A percentile compares a stretch with the other conserved stretches of the same genome.
Evolutionary conservation across 225 moss, liverwort and hornwort genomes (phyloP).

Genomic region (Rhytidiadelphus loreus): DNA sequence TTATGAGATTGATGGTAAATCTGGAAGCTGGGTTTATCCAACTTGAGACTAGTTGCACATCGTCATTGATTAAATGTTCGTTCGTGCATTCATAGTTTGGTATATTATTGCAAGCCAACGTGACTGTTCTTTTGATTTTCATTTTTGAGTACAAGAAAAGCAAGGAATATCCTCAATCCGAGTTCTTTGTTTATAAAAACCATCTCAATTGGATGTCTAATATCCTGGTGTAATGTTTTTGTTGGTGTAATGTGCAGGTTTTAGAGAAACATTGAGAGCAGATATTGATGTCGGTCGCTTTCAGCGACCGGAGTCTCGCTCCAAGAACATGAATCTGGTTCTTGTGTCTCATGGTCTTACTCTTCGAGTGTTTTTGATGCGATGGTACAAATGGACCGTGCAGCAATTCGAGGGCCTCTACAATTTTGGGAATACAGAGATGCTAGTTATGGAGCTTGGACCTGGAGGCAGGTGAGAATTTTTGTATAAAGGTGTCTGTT

Average conservation of each 20-base stretch:
- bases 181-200: neutral
- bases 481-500: neutral
- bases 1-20: neutral
- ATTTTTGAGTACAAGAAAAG: neutral
- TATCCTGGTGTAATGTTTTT: neutral
- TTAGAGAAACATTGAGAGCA: slow-evolving; percentile 87
- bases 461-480: slow-evolving; percentile 84
- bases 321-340: slow-evolving; percentile 84
- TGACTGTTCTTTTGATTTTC: neutral
- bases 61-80: neutral
- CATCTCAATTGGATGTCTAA: neutral
- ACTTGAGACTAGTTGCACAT: neutral
- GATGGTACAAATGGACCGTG: slow-evolving; percentile 99
- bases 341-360: slow-evolving; percentile 93
- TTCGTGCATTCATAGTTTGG: neutral
- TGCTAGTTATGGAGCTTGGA: slow-evolving; percentile 96
- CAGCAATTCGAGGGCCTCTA: slow-evolving; percentile 83
- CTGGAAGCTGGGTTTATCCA: neutral
- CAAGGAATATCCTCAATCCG: neutral
- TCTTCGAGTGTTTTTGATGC: slow-evolving; percentile 89
- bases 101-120: neutral
- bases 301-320: slow-evolving; percentile 65
- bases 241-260: slow-evolving; percentile 36
- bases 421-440: slow-evolving; percentile 91
- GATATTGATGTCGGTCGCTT: slow-evolving; percentile 93